A percentile compares a stretch with the other conserved stretches of the same genome.
These are phyloP conservation scores for Trichothecium sympodiale DNA, from an alignment of 2,329 filamentous ascomycete genomes.

Conservation along the genomic window DNA sequence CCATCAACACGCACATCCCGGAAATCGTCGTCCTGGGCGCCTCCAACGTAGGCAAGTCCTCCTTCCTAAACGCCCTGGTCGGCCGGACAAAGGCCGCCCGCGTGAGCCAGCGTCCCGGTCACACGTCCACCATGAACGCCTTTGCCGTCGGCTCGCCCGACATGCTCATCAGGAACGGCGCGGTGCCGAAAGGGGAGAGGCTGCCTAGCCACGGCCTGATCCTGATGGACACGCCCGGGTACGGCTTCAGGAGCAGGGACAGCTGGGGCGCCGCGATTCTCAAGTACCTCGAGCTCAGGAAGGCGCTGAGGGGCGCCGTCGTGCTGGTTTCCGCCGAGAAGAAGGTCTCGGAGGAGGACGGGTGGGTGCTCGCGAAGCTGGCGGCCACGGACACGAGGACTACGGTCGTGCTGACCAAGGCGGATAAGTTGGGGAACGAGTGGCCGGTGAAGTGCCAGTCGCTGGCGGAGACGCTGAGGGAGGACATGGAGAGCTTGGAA, in stretches of 20 bases:
- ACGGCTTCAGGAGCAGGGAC: slow-evolving; percentile 32
- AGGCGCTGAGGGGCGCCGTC: slow-evolving; percentile 38
- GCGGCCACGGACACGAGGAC: slow-evolving; percentile 32
- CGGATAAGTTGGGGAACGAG: slow-evolving; percentile 32
- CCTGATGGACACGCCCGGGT: slow-evolving; percentile 40
- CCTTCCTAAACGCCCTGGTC: slow-evolving; percentile 73
- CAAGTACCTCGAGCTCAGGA: slow-evolving; percentile 36
- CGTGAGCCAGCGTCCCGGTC: slow-evolving; percentile 39
- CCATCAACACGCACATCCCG: slow-evolving; percentile 38
- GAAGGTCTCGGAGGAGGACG: slow-evolving; percentile 36
- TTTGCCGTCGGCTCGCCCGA: slow-evolving; percentile 39
- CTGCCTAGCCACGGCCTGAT: slow-evolving; percentile 32
- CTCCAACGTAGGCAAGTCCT: slow-evolving; percentile 83
- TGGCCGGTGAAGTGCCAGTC: slow-evolving; percentile 17
- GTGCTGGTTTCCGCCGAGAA: slow-evolving; percentile 43
- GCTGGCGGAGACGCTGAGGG: slow-evolving; percentile 15
- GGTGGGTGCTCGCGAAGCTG: slow-evolving; percentile 34
- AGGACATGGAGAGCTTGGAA: slow-evolving; percentile 14
- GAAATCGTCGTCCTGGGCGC: slow-evolving; percentile 73
- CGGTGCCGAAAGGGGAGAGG: slow-evolving; percentile 15
- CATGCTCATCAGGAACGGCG: slow-evolving; percentile 17
- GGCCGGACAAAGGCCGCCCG: slow-evolving; percentile 35
- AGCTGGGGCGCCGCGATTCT: slow-evolving; percentile 42
- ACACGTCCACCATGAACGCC: slow-evolving; percentile 43
- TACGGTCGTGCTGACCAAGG: slow-evolving; percentile 43